Base-by-base conservation (phyloP, 139 green algal genomes). In the Chloropicon primus region DNA sequence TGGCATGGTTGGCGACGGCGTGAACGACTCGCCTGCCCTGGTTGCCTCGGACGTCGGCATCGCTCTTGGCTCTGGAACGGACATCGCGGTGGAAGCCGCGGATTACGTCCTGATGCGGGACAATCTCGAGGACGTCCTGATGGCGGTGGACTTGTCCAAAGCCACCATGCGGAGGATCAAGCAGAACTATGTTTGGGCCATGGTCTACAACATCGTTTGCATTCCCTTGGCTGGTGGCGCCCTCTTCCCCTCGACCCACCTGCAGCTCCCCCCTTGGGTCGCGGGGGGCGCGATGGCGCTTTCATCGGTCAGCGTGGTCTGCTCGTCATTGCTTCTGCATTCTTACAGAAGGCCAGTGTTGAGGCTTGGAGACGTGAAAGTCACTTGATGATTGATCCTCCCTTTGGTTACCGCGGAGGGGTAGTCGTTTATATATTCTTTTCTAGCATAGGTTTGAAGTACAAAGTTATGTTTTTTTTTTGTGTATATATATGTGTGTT, bases 11-110 rank as follows among this genome's bases (percentile, higher is more conserved):
- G 96, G 96, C 1, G 96, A 99, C 80, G 96, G 96, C 29, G 84
- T 99, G 29, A 99, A 99, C 80, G 96, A 99, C 86, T 89, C 89
- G 0, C 96, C 96, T 5, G 95, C 95, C 1, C 85, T 99, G 29
- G 96, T 90, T 0, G 89, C 91, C 1, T 92, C 95, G 1, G 94
- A 98, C 80, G 89, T 98, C 3, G 95, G 95, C 26, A 93, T 99
- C 29, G 95, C 95, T 0, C 90, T 98, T 17, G 94, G 92, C 41
- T 87, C 84, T 26, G 92, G 90, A 22, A 83, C 87, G 0, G 82
- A 74, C 22, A 84, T 76, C 22, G 84, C 87, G 41, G 78, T 93
- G 72, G 86, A 94, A 78, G 92, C 95, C 1, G 94, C 94, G 0
- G 88, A 96, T 76, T 95, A 92, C 76, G 94, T 99, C 26, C 87